Percentiles rank a stretch among this genome's conserved stretches.
phyloP scores from a whole-genome alignment of 2,329 filamentous ascomycete species.

The Arthroderma uncinatum region DNA sequence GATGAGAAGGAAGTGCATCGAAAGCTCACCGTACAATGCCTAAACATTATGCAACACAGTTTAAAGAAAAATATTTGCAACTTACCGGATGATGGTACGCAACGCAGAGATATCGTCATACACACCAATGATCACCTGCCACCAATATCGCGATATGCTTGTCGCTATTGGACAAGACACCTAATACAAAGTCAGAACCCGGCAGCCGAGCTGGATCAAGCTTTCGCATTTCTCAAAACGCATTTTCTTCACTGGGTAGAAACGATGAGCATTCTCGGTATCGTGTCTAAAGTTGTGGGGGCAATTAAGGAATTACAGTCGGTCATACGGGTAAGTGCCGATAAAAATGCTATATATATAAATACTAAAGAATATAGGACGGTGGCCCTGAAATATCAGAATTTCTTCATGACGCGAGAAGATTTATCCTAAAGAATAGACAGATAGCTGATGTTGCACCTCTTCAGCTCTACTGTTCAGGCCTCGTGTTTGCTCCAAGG shows the following conservation, averaged over 20 bases:
- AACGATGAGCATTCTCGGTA: constrained; percentile 16
- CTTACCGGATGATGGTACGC: background rate
- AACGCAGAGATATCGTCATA: background rate
- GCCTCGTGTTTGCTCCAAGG: constrained; percentile 1
- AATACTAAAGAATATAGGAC: constrained; percentile 5
- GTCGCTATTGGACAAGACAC: constrained; percentile 18
- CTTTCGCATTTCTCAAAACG: constrained; percentile 6
- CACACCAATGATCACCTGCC: constrained; percentile 8
- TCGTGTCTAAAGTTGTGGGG: constrained; percentile 20
- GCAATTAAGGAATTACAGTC: background rate
- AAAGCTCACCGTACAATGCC: constrained; percentile 20
- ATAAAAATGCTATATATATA: constrained; percentile 15
- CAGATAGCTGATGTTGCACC: background rate
- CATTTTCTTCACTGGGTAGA: constrained; percentile 13
- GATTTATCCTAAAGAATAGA: constrained; percentile 2
- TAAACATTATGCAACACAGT: constrained; percentile 12
- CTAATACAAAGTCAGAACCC: constrained; percentile 8
- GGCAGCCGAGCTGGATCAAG: constrained; percentile 4
- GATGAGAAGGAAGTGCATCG: constrained; percentile 22
- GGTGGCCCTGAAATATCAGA: background rate
- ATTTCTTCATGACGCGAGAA: constrained; percentile 5
- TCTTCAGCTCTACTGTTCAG: constrained; percentile 7
- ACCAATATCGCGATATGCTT: constrained; percentile 16
- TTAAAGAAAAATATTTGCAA: constrained; percentile 11
- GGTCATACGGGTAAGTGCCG: constrained; percentile 8